phyloP scores from a whole-genome alignment of 2,329 filamentous ascomycete genomes.

The Calonectria pseudoturangicola region DNA sequence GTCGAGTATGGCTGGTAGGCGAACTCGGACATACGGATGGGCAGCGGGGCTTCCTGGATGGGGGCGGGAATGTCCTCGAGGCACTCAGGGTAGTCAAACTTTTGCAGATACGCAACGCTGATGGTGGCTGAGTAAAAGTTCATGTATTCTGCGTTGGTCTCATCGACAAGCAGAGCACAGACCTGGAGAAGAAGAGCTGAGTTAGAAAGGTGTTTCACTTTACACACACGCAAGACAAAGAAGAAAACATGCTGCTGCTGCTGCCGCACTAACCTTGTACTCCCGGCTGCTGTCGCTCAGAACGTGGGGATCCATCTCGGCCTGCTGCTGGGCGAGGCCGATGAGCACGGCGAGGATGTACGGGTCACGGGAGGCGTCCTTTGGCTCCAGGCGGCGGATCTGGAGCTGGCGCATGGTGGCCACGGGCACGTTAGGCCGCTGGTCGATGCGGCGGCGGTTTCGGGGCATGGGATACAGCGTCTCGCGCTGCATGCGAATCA shows the following conservation, averaged over 20 bases:
- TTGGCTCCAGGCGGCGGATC: slow-evolving; percentile 47
- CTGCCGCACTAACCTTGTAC: slow-evolving; percentile 44
- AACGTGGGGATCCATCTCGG: slow-evolving; percentile 31
- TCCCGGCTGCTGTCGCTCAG: neutral
- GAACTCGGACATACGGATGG: slow-evolving; percentile 40
- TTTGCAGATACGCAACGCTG: slow-evolving; percentile 45
- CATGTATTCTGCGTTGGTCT: slow-evolving; percentile 46
- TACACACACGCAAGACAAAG: neutral
- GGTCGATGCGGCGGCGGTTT: slow-evolving; percentile 32
- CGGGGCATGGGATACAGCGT: slow-evolving; percentile 44
- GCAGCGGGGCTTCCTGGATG: slow-evolving; percentile 14
- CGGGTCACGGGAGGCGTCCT: slow-evolving; percentile 48
- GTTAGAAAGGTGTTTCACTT: neutral
- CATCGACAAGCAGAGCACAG: slow-evolving; percentile 46
- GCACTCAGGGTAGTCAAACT: slow-evolving; percentile 50
- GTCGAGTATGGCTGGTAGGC: slow-evolving; percentile 46
- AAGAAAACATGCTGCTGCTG: neutral
- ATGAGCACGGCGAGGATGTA: slow-evolving; percentile 52
- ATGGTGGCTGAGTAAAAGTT: slow-evolving; percentile 48
- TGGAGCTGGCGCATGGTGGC: slow-evolving; percentile 41
- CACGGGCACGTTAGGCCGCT: slow-evolving; percentile 43
- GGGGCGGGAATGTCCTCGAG: slow-evolving; percentile 26
- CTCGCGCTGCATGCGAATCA: slow-evolving; percentile 48
- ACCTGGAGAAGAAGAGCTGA: slow-evolving; percentile 33
- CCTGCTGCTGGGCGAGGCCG: slow-evolving; percentile 51